phyloP scores from a whole-genome alignment of 768 basidiomycete genomes.

The Macrolepiota albuminosa region DNA sequence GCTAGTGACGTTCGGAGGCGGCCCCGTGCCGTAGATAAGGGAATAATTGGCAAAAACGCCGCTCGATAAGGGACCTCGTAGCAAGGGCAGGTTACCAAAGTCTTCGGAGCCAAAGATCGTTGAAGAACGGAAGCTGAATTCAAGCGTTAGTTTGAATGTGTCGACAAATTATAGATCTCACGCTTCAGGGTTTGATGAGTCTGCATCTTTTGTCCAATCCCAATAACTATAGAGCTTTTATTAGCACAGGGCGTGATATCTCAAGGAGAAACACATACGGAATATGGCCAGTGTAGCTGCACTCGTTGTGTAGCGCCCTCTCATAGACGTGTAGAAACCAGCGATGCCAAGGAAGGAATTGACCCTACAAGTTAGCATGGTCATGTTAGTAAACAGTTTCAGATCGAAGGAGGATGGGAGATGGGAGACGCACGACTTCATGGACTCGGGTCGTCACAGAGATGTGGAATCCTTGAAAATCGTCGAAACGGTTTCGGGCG shows the following conservation, averaged over 20 bases:
- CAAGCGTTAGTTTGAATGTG: background rate
- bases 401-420: background rate
- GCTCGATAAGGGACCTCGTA: conserved; percentile 23
- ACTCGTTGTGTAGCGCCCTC: conserved; percentile 20
- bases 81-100: conserved; percentile 31
- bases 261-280: conserved; percentile 12
- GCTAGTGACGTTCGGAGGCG: conserved; percentile 25
- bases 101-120: conserved; percentile 33
- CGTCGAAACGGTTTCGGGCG: conserved; percentile 6
- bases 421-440: conserved; percentile 1
- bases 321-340: conserved; percentile 21
- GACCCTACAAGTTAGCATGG: conserved; percentile 15
- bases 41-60: conserved; percentile 32
- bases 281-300: conserved; percentile 20
- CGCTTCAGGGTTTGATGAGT: conserved; percentile 17
- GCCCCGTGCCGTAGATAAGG: conserved; percentile 30
- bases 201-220: conserved; percentile 35
- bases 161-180: background rate
- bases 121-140: conserved; percentile 25
- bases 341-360: conserved; percentile 29
- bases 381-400: no score
- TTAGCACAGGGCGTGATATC: background rate
- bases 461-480: conserved; percentile 9
- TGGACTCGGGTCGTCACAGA: background rate
- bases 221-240: conserved; percentile 26